phyloP scores from a whole-genome alignment of 2,329 filamentous ascomycete genomes.

The Microdochium paspali region DNA sequence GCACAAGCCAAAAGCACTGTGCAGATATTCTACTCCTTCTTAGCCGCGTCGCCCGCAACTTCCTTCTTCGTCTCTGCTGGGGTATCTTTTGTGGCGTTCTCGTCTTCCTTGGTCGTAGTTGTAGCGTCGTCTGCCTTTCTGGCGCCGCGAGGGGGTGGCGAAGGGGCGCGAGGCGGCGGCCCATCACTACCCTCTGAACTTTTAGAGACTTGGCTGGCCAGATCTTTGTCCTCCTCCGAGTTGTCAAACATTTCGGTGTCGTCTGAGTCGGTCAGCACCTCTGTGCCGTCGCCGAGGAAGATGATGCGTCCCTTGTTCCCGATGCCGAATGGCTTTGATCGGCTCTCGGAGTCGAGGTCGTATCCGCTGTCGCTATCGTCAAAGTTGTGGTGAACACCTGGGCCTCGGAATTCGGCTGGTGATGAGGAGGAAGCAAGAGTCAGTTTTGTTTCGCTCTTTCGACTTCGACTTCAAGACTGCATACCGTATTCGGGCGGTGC shows the following conservation, averaged over 20 bases:
- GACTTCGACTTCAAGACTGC: slow-evolving; percentile 33
- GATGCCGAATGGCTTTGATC: slow-evolving; percentile 52
- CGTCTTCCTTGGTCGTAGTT: slow-evolving; percentile 9
- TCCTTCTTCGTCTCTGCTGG: slow-evolving; percentile 11
- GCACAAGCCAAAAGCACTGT: background rate
- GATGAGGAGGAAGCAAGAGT: slow-evolving; percentile 8
- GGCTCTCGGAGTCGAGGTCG: slow-evolving; percentile 63
- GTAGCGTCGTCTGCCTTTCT: slow-evolving; percentile 15
- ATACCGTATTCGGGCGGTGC: slow-evolving; percentile 99
- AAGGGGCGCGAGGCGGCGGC: slow-evolving; percentile 20
- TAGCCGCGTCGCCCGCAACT: slow-evolving; percentile 13
- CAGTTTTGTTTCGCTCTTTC: slow-evolving; percentile 17
- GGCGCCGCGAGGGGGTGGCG: slow-evolving; percentile 17
- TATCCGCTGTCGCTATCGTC: slow-evolving; percentile 72
- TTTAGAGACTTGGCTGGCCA: slow-evolving; percentile 75
- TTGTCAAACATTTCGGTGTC: slow-evolving; percentile 93
- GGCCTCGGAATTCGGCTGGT: slow-evolving; percentile 76
- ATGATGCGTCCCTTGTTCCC: slow-evolving; percentile 80
- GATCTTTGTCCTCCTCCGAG: slow-evolving; percentile 73
- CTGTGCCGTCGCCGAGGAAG: slow-evolving; percentile 88
- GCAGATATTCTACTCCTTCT: slow-evolving; percentile 11
- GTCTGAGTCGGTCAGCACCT: slow-evolving; percentile 79
- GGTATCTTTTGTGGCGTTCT: slow-evolving; percentile 14
- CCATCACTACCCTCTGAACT: slow-evolving; percentile 21
- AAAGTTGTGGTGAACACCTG: slow-evolving; percentile 72